Evolutionary conservation across 2,329 filamentous ascomycete species (phyloP), one percentile per base, ranked within the genome.

Genomic region (Paecilomyces sp.): DNA sequence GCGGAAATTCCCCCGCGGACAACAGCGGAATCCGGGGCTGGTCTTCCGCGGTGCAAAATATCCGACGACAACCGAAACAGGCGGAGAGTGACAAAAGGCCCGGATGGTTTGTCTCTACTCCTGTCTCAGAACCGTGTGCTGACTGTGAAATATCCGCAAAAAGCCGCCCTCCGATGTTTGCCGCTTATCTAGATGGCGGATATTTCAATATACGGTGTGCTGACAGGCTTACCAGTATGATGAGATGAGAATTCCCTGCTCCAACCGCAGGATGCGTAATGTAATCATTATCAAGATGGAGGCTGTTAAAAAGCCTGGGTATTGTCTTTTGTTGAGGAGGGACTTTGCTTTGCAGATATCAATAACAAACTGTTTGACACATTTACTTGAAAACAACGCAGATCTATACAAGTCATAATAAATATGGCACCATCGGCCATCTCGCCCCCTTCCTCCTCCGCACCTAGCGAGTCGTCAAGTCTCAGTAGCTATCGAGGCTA

Each of bases 401-500:
- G 7, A 18, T 22, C n/a, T 47, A 47, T 22, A 47, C 41, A 9
- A 47, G 22, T 6, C 7, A n/a, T n/a, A n/a, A n/a, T n/a, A 47
- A 56, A 59, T 15, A 63, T 63, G 62, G 60, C 62, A n/a, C 62
- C 62, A 18, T 62, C 60, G 34, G 61, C 61, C 28, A 71, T 74
- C 73, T 66, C 73, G 22, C 68, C 72, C 58, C 65, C 70, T 18
- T 68, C 71, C 55, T 68, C 70, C 25, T 59, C 67, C n/a, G 62
- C 64, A 7, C 57, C 61, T 5, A 54, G 60, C 5, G 57, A 56
- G 13, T 55, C 61, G 12, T 33, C 61, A 52, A 67, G 66, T 22
- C 62, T 77, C 15, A 68, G 70, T 56, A 74, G 71, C 62, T 77
- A 96, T 79, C 85, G 85, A 62, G 92, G 91, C 71, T 97, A 96